These are phyloP conservation scores for Physcomitrium patens DNA, from an alignment of 225 moss, liverwort and hornwort genomes.

Conservation along the genomic window DNA sequence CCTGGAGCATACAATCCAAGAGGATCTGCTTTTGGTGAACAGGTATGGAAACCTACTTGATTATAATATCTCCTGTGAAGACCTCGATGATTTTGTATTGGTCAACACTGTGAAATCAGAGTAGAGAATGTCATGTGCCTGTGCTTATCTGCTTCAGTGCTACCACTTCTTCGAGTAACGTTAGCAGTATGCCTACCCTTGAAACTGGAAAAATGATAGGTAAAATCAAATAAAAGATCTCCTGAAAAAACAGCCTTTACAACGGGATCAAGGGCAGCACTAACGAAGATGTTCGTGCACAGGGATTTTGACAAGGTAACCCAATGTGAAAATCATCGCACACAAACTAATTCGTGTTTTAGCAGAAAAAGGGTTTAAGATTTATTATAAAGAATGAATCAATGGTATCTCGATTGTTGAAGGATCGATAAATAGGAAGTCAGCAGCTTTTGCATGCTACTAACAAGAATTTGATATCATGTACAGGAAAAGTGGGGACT, in stretches of 20 bases:
- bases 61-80: too few relatives aligned
- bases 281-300: constrained; percentile 78
- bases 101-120: not conserved
- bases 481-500: constrained; percentile 49
- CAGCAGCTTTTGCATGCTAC: constrained; percentile 14
- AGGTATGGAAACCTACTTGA: constrained; percentile 45
- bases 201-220: constrained; percentile 47
- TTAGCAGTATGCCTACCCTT: not conserved
- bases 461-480: constrained; percentile 17
- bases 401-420: constrained; percentile 7
- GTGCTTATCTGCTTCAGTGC: not conserved
- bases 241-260: constrained; percentile 77
- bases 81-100: too few relatives aligned
- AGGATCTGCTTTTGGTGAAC: constrained; percentile 74
- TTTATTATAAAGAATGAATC: not conserved
- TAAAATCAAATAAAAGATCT: constrained; percentile 70
- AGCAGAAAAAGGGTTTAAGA: not conserved
- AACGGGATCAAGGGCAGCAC: constrained; percentile 77
- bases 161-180: not conserved
- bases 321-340: not conserved
- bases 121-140: constrained; percentile 12
- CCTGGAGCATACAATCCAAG: constrained; percentile 79
- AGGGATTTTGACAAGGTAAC: constrained; percentile 87
- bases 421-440: not conserved
- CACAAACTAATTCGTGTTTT: not conserved